Conservation (phyloP, 1,284 basidiomycete species). For the Moesziomyces antarcticus region DNA sequence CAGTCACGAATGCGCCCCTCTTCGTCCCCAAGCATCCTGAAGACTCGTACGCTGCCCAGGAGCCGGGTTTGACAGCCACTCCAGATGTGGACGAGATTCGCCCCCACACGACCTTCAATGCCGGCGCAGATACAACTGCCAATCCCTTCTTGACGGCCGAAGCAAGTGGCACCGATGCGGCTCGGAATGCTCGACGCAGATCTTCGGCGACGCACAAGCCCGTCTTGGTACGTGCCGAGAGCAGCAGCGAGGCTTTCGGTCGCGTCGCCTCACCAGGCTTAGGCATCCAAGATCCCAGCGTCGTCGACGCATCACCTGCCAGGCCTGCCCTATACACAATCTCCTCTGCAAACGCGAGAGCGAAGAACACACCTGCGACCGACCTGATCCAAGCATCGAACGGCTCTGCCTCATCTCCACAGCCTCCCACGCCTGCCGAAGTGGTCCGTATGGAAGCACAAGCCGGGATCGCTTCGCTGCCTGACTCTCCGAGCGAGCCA, state of each 20-base stretch:
- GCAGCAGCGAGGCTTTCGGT: conserved; percentile 41
- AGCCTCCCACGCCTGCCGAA: conserved; percentile 54
- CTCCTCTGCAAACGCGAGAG: conserved; percentile 9
- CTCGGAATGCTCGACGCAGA: conserved; percentile 17
- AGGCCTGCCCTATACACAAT: conserved; percentile 27
- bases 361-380: conserved; percentile 9
- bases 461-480: conserved; percentile 56
- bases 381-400: neutral
- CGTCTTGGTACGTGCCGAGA: conserved; percentile 15
- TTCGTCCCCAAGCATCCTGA: conserved; percentile 50
- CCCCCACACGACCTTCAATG: conserved; percentile 12
- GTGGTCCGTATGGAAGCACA: conserved; percentile 56
- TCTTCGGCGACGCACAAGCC: conserved; percentile 33
- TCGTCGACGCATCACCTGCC: conserved; percentile 25
- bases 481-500: conserved; percentile 50
- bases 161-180: neutral
- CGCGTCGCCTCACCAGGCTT: conserved; percentile 40
- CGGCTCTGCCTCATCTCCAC: neutral
- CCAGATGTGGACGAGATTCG: conserved; percentile 3
- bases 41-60: conserved; percentile 10
- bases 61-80: neutral
- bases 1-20: conserved; percentile 57
- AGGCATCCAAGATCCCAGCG: conserved; percentile 28
- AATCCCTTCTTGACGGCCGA: conserved; percentile 4
- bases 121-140: neutral